phyloP scores from a whole-genome alignment of 805 yeast species.

The Candida rishiriensis region DNA sequence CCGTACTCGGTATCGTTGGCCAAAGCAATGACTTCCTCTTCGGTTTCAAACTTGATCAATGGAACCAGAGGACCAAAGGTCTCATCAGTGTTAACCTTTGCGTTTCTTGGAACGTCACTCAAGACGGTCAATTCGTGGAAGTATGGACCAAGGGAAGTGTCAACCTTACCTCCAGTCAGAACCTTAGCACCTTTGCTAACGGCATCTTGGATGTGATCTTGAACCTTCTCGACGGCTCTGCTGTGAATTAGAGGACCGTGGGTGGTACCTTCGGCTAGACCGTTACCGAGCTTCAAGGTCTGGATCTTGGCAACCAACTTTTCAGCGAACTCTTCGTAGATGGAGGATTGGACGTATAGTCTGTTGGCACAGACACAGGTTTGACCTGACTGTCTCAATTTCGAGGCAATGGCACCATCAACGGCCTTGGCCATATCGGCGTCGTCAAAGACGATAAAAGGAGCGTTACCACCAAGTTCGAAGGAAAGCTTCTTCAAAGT shows the following conservation, averaged over 20 bases:
- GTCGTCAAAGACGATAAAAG: conserved; percentile 70
- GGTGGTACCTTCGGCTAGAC: conserved; percentile 51
- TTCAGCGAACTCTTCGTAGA: conserved; percentile 59
- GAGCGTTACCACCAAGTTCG: conserved; percentile 82
- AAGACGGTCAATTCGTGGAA: conserved; percentile 69
- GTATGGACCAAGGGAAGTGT: conserved; percentile 52
- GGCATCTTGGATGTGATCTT: conserved; percentile 63
- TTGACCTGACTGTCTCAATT: conserved; percentile 76
- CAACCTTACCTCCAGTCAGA: conserved; percentile 54
- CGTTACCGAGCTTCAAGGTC: conserved; percentile 55
- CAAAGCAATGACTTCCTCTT: conserved; percentile 53
- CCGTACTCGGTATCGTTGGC: conserved; percentile 73
- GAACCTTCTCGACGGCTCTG: conserved; percentile 57
- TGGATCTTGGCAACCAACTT: conserved; percentile 43
- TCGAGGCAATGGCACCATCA: conserved; percentile 59
- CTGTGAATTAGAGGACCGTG: conserved; percentile 75
- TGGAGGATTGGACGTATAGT: conserved; percentile 55
- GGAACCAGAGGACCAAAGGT: conserved; percentile 83
- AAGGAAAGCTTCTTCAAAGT: conserved; percentile 67
- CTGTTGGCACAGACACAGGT: conserved; percentile 81
- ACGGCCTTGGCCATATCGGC: conserved; percentile 66
- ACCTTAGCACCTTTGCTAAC: conserved; percentile 59
- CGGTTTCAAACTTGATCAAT: conserved; percentile 57
- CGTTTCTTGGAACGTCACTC: conserved; percentile 51
- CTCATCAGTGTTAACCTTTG: conserved; percentile 62